These are phyloP conservation scores for Trametes meyenii DNA, from an alignment of 768 basidiomycete genomes.

Conservation along the genomic window DNA sequence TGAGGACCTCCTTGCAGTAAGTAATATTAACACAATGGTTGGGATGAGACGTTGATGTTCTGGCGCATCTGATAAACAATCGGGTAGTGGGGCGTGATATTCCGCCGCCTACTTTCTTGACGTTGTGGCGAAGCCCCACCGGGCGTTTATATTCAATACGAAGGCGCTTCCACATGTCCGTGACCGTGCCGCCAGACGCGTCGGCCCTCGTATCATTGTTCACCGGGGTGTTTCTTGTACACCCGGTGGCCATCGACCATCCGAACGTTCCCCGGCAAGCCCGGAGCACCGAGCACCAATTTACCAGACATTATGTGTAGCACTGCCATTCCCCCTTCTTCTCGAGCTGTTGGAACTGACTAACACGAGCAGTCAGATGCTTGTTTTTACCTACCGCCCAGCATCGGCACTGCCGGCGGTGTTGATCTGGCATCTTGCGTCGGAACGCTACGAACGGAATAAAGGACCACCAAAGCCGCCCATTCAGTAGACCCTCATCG, in stretches of 20 bases:
- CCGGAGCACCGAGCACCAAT: background rate
- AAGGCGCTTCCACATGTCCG: background rate
- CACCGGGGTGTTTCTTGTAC: conserved; percentile 3
- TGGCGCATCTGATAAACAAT: no score
- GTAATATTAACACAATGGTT: background rate
- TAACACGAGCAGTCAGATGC: background rate
- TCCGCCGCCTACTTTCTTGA: no score
- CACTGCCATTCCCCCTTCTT: background rate
- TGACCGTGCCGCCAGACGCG: background rate
- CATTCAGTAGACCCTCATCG: background rate
- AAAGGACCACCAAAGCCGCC: background rate
- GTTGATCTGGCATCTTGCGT: background rate
- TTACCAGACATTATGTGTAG: background rate
- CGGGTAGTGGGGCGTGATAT: no score
- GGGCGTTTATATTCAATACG: no score
- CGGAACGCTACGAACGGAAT: conserved; percentile 7
- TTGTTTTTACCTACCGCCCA: conserved; percentile 1
- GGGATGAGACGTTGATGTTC: no score
- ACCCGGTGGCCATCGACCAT: conserved; percentile 4
- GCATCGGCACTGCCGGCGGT: background rate
- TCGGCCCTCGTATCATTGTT: conserved; percentile 12
- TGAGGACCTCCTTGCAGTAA: background rate
- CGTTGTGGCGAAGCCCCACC: no score
- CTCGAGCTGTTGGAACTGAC: background rate
- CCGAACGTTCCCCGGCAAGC: conserved; percentile 9